Evolutionary conservation across 768 basidiomycete species (phyloP).

Genomic region (Antrodiella citrinella): DNA sequence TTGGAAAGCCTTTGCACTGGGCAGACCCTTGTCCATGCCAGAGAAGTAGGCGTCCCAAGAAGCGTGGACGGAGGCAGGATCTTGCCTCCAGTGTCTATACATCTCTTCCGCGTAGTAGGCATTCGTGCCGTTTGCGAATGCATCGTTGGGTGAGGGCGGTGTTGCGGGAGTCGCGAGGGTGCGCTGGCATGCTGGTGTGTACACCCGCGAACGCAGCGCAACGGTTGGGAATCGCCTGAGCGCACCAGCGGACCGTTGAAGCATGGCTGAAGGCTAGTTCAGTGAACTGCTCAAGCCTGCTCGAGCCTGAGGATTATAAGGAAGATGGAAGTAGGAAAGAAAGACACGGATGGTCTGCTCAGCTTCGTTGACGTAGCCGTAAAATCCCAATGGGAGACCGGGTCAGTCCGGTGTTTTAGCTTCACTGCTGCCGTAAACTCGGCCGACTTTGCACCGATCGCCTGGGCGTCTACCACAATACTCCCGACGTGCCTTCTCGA

Average conservation of each 20-base stretch:
- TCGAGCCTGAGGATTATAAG: too few species aligned
- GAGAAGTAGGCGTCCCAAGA: slow-evolving; percentile 95
- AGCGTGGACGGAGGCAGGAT: slow-evolving; percentile 85
- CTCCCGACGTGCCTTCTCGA: too few species aligned
- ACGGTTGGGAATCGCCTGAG: slow-evolving; percentile 12
- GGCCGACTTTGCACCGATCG: too few species aligned
- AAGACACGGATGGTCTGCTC: too few species aligned
- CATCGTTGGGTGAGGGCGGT: slow-evolving; percentile 69
- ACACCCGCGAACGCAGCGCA: slow-evolving; percentile 5
- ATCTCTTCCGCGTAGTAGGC: slow-evolving; percentile 95
- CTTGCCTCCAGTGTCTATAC: slow-evolving; percentile 88
- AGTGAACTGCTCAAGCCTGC: too few species aligned
- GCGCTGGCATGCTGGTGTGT: slow-evolving; percentile 18
- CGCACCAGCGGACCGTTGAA: slow-evolving; percentile 9
- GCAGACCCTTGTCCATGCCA: slow-evolving; percentile 83
- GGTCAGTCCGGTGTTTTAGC: too few species aligned
- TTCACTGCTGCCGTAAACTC: too few species aligned
- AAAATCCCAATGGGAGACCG: too few species aligned
- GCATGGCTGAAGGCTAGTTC: too few species aligned
- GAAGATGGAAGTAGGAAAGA: too few species aligned
- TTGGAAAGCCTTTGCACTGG: slow-evolving; percentile 73
- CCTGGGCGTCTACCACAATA: too few species aligned
- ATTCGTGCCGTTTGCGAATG: slow-evolving; percentile 91
- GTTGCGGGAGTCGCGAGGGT: slow-evolving; percentile 37
- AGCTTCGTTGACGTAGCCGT: too few species aligned